A percentile compares a stretch with the other conserved stretches of the same genome.
Evolutionary conservation across 2,329 filamentous ascomycete genomes (phyloP).

Genomic region (Trichoderma koningii): DNA sequence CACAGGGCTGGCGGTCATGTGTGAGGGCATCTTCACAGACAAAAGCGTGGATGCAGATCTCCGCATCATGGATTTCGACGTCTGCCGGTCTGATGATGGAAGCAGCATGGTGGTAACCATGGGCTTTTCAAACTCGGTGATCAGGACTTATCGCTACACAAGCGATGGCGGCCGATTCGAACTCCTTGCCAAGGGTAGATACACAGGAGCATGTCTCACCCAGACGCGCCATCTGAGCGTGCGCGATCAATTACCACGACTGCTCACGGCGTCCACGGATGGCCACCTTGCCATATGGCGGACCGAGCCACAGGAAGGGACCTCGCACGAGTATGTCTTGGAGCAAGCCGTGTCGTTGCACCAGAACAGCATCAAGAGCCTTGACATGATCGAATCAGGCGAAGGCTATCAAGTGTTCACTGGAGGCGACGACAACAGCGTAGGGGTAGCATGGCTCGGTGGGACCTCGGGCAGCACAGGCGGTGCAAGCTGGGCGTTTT

Average conservation of each 20-base stretch:
- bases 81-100: constrained; percentile 38
- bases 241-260: constrained; percentile 36
- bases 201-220: constrained; percentile 76
- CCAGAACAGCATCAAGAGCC: constrained; percentile 76
- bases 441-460: constrained; percentile 57
- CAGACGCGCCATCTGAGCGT: constrained; percentile 54
- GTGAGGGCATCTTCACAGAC: constrained; percentile 57
- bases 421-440: constrained; percentile 84
- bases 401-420: constrained; percentile 60
- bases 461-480: constrained; percentile 29
- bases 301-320: constrained; percentile 28
- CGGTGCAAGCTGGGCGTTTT: constrained; percentile 33
- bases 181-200: constrained; percentile 57
- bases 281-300: constrained; percentile 60
- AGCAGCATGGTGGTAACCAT: constrained; percentile 63
- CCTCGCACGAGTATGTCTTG: constrained; percentile 33
- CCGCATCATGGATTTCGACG: constrained; percentile 78
- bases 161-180: constrained; percentile 44
- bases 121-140: constrained; percentile 79
- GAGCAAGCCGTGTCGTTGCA: constrained; percentile 58
- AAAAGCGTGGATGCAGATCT: constrained; percentile 63
- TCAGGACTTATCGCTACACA: constrained; percentile 62
- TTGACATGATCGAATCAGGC: constrained; percentile 48
- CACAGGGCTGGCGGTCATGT: constrained; percentile 55
- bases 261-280: constrained; percentile 78